Conservation (phyloP, 192 early-diverging fungal species). For the Phlyctochytrium planicorne region DNA sequence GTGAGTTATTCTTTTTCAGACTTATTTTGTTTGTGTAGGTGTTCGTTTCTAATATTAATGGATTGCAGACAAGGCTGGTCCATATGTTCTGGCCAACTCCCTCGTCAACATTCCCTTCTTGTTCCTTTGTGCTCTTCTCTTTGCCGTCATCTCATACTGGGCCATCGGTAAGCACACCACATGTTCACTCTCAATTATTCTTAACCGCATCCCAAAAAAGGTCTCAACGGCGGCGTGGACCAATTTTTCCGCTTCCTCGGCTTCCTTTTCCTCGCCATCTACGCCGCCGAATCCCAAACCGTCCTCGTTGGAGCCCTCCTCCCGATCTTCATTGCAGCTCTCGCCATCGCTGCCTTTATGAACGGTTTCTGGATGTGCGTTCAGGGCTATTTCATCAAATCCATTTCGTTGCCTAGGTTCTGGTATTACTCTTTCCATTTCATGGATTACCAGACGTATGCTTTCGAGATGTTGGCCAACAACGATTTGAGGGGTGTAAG, state of each 20-base stretch:
- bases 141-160: conserved; percentile 35
- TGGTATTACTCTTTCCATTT: conserved; percentile 25
- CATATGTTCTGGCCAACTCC: conserved; percentile 38
- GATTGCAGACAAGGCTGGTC: conserved; percentile 11
- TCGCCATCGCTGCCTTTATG: conserved; percentile 27
- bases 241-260: conserved; percentile 42
- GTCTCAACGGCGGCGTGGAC: conserved; percentile 13
- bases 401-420: conserved; percentile 19
- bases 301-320: conserved; percentile 33
- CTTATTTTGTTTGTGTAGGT: neutral
- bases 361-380: conserved; percentile 35
- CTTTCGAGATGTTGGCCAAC: conserved; percentile 5
- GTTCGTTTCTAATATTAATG: neutral
- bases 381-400: conserved; percentile 25
- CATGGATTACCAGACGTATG: conserved; percentile 28
- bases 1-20: conserved; percentile 11
- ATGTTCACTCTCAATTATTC: neutral
- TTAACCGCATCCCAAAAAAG: neutral
- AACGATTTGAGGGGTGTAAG: conserved; percentile 18
- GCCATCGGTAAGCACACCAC: conserved; percentile 14
- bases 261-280: conserved; percentile 38
- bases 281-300: conserved; percentile 36
- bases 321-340: conserved; percentile 43
- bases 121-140: conserved; percentile 27
- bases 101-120: conserved; percentile 36